A percentile compares a stretch with the other conserved stretches of the same genome.
Evolutionary conservation across 257 asterid species (phyloP).

Genomic region (Ligustrum vulgare): DNA sequence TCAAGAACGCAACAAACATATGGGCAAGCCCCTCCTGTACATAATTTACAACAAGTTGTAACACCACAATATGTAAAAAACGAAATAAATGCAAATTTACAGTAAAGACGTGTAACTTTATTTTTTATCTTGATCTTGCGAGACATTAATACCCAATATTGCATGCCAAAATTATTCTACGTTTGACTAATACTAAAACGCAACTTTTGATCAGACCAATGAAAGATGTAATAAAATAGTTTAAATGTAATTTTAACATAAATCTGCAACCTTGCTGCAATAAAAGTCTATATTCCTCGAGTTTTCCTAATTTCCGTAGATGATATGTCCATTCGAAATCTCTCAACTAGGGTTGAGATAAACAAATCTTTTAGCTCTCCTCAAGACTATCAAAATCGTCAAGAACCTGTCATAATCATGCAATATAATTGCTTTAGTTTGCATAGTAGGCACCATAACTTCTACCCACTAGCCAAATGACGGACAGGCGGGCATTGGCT

Average conservation of each 20-base stretch:
- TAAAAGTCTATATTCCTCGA: conserved; percentile 36
- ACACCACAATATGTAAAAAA: background rate
- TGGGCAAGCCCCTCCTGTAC: background rate
- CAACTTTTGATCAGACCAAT: no score
- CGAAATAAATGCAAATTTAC: background rate
- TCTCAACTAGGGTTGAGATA: conserved; percentile 67
- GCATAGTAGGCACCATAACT: no score
- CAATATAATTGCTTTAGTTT: conserved; percentile 12
- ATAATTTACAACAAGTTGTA: background rate
- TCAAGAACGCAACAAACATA: background rate
- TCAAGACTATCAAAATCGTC: conserved; percentile 72
- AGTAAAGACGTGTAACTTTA: background rate
- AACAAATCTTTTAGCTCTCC: conserved; percentile 75
- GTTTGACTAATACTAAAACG: no score
- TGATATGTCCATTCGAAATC: conserved; percentile 77
- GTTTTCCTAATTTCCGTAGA: conserved; percentile 73
- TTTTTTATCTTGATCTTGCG: background rate
- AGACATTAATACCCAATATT: no score
- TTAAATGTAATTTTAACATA: background rate
- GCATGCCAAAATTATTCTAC: no score
- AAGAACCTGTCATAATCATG: conserved; percentile 54
- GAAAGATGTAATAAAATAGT: no score
- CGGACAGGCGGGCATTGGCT: no score
- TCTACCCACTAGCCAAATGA: no score
- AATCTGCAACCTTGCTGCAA: background rate